Evolutionary conservation across 345 rosid genomes (phyloP).

Genomic region (Pseudoturritis turrita): DNA sequence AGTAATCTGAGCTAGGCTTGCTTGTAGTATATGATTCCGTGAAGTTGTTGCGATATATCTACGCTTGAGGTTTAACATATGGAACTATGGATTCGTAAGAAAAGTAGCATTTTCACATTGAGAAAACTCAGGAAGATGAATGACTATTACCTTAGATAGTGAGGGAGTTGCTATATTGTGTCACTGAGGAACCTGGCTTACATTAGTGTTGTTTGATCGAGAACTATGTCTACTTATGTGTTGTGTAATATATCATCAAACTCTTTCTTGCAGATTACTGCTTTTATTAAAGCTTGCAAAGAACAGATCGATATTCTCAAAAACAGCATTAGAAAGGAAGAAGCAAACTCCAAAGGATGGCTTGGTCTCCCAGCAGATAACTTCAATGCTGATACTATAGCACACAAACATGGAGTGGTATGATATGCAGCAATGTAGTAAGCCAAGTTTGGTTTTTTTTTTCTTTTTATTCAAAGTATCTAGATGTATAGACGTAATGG

Average conservation of each 20-base stretch:
- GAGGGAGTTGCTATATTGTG: background rate
- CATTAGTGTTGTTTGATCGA: background rate
- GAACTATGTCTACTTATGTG: background rate
- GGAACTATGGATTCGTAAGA: background rate
- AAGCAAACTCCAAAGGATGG: constrained; percentile 75
- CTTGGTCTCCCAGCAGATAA: constrained; percentile 53
- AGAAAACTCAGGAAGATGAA: background rate
- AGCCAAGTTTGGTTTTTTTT: background rate
- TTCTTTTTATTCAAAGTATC: background rate
- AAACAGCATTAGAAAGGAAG: constrained; percentile 64
- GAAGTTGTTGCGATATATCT: background rate
- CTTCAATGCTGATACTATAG: constrained; percentile 69
- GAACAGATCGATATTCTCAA: constrained; percentile 81
- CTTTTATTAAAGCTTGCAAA: constrained; percentile 83
- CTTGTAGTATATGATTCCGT: background rate
- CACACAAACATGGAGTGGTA: constrained; percentile 98
- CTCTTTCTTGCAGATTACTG: constrained; percentile 49
- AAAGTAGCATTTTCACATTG: background rate
- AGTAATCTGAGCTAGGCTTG: constrained; percentile 17
- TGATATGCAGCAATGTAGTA: constrained; percentile 24
- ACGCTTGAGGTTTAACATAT: background rate
- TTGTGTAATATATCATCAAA: background rate
- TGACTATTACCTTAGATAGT: background rate
- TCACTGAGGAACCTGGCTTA: background rate
- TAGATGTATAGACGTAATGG: background rate